These are phyloP conservation scores for Clarireedia homoeocarpa DNA, from an alignment of 2,329 filamentous ascomycete species.

Conservation along the genomic window DNA sequence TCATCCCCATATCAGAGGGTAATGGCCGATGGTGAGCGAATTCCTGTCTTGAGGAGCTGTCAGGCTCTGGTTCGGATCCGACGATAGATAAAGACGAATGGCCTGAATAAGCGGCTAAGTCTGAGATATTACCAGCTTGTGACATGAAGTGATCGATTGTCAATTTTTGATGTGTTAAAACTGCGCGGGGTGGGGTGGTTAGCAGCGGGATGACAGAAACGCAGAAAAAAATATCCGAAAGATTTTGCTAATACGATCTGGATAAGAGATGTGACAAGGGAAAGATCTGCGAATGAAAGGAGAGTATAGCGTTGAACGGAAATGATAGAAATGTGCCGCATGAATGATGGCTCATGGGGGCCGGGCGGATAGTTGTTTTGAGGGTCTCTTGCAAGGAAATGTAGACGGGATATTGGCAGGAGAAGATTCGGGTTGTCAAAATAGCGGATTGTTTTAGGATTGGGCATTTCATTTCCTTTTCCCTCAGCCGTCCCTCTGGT, in stretches of 20 bases:
- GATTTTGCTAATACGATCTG: neutral
- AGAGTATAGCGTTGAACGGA: neutral
- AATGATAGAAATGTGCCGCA: neutral
- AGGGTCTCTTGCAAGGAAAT: neutral
- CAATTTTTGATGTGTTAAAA: slow-evolving; percentile 22
- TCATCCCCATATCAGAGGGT: slow-evolving; percentile 30
- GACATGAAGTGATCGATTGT: slow-evolving; percentile 30
- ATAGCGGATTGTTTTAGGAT: neutral
- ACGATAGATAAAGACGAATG: slow-evolving; percentile 28
- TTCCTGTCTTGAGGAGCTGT: slow-evolving; percentile 29
- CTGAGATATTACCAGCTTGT: slow-evolving; percentile 30
- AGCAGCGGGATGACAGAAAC: slow-evolving; percentile 11
- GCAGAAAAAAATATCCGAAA: neutral
- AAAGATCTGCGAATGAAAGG: neutral
- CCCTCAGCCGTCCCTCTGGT: neutral
- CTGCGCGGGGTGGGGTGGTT: slow-evolving; percentile 16
- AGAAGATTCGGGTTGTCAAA: neutral
- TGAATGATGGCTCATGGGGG: neutral
- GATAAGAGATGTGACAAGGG: neutral
- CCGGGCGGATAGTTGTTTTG: neutral
- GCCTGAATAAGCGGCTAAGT: slow-evolving; percentile 26
- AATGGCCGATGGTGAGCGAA: slow-evolving; percentile 22
- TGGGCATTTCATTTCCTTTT: neutral
- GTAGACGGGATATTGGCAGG: neutral
- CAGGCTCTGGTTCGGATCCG: slow-evolving; percentile 29